A percentile compares a stretch with the other conserved stretches of the same genome.
Conservation (phyloP, 1,139 yeast species). For the Protomyces inundatus region DNA sequence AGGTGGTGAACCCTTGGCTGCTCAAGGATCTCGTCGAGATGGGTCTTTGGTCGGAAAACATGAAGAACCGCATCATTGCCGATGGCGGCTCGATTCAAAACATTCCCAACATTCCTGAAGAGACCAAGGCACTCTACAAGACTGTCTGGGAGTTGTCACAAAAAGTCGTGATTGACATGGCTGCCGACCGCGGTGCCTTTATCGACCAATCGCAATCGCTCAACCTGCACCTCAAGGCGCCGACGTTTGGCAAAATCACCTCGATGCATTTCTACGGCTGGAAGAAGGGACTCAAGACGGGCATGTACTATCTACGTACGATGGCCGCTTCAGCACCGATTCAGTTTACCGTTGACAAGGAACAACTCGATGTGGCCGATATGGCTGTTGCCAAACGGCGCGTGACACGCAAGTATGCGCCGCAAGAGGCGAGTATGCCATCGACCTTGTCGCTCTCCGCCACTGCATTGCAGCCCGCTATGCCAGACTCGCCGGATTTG, state of each 20-base stretch:
- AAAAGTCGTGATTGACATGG: constrained; percentile 81
- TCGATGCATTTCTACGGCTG: constrained; percentile 97
- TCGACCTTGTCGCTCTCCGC: constrained; percentile 27
- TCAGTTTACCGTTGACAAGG: constrained; percentile 77
- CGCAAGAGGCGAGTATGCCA: constrained; percentile 36
- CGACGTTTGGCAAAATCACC: constrained; percentile 91
- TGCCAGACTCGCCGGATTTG: constrained; percentile 16
- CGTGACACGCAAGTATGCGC: constrained; percentile 18
- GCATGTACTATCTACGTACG: constrained; percentile 94
- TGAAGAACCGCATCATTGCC: constrained; percentile 74
- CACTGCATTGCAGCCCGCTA: constrained; percentile 1
- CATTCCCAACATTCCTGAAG: constrained; percentile 69
- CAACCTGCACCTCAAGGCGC: constrained; percentile 77
- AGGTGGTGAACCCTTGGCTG: constrained; percentile 77
- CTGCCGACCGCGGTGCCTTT: constrained; percentile 89
- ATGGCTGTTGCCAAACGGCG: constrained; percentile 33
- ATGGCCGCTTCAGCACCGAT: constrained; percentile 94
- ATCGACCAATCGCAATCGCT: constrained; percentile 92
- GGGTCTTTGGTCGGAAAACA: constrained; percentile 73
- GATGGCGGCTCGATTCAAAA: constrained; percentile 83
- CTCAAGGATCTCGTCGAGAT: constrained; percentile 74
- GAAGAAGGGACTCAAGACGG: constrained; percentile 95
- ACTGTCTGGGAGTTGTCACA: constrained; percentile 98
- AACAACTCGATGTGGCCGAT: constrained; percentile 40
- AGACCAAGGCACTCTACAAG: constrained; percentile 71